Conservation (phyloP, 1,284 basidiomycete genomes). For the Serendipita sp. region DNA sequence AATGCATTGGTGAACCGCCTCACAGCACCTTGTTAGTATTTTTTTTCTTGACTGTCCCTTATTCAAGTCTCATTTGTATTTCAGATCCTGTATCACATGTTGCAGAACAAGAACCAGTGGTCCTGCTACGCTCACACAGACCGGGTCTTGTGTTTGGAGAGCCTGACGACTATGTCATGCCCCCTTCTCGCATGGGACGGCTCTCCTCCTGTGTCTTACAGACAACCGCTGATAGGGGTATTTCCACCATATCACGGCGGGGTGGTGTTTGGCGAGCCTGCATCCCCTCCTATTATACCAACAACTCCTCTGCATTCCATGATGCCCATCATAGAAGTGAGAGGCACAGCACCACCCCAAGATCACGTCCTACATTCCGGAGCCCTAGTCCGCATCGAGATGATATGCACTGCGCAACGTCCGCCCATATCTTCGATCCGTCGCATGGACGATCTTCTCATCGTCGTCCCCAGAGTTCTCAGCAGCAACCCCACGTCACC, state of each 20-base stretch:
- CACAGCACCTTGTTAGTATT: neutral
- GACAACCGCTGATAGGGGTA: neutral
- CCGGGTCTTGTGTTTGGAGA: neutral
- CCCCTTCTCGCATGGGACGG: neutral
- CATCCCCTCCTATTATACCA: neutral
- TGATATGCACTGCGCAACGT: no score
- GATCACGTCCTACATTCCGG: neutral
- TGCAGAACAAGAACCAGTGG: neutral
- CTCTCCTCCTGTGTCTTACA: neutral
- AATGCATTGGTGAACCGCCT: constrained; percentile 26
- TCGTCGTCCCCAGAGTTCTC: neutral
- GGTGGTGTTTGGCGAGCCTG: neutral
- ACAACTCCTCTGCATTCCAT: neutral
- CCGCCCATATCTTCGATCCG: neutral
- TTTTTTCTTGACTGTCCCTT: neutral
- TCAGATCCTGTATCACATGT: neutral
- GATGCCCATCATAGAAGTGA: neutral
- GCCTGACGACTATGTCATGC: neutral
- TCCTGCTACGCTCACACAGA: neutral
- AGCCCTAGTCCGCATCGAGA: neutral
- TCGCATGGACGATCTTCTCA: neutral
- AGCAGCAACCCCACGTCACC: no score
- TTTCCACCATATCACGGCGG: neutral
- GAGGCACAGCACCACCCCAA: neutral
- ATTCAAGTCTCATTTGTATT: neutral